These are phyloP conservation scores for Backusella mclennaniae DNA, from an alignment of 192 early-diverging fungal genomes.

Conservation along the genomic window DNA sequence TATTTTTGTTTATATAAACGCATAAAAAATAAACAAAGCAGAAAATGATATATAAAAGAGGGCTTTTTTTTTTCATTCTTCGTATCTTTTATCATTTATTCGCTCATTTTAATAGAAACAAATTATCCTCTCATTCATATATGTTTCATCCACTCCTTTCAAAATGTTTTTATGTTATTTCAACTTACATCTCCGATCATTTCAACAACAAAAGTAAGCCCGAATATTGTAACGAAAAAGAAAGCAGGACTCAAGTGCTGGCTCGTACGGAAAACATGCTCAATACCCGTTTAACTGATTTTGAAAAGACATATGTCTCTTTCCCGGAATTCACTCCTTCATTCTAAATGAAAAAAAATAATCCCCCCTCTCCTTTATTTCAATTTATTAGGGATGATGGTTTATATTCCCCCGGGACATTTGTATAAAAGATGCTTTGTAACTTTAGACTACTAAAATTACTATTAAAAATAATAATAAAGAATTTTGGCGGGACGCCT, in stretches of 20 bases:
- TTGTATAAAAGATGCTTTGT: neutral
- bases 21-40: neutral
- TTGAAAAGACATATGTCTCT: conserved; percentile 8
- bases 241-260: neutral
- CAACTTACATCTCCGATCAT: neutral
- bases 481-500: neutral
- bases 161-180: neutral
- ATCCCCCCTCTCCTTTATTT: neutral
- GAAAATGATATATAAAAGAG: neutral
- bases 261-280: neutral
- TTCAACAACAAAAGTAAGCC: neutral
- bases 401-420: neutral
- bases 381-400: neutral
- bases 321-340: conserved; percentile 7
- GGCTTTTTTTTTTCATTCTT: neutral
- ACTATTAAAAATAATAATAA: neutral
- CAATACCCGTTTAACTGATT: conserved; percentile 1
- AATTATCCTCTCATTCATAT: neutral
- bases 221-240: neutral
- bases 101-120: neutral
- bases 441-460: conserved; percentile 7
- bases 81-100: neutral
- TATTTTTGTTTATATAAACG: neutral
- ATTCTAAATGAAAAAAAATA: neutral
- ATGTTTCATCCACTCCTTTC: conserved; percentile 2